Evolutionary conservation across 2,329 filamentous ascomycete species (phyloP), one percentile per base, ranked within the genome.

Genomic region (Fusarium pseudonygamai): DNA sequence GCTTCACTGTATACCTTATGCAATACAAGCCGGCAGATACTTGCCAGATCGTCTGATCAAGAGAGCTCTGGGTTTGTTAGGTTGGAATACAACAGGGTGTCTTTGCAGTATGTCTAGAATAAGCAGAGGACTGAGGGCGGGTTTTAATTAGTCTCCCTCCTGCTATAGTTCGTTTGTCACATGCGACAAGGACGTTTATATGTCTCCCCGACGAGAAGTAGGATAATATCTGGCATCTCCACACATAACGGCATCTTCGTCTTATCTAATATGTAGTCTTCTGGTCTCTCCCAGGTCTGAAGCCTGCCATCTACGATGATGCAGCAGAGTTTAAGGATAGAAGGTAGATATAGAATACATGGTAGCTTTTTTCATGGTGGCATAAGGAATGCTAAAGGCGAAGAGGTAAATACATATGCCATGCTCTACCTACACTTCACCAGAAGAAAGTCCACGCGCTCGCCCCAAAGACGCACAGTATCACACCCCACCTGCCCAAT

Each of bases 131-230:
- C 8, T 20, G 0, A 20, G 24, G 11, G 24, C 16, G 11, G 5
- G 2, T 4, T 36, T 45, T 12, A 9, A 11, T 11, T 13, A 20
- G 16, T 26, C 12, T 1, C 0, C 11, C 26, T 45, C 7, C 3
- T 13, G n/a, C 11, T 18, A 24, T 7, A 12, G 40, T 4, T 18
- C 11, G 4, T 12, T 18, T n/a, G 11, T 24, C 6, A 7, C 1
- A 43, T 16, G n/a, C 15, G 1, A 11, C 40, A 43, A 16, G 40
- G 10, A 43, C 10, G 14, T 1, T 6, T 16, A 7, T 11, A 7
- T 43, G 16, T 43, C 6, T 18, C n/a, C 0, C 15, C 5, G 0
- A 12, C 5, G 42, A 18, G 10, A 8, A 13, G 10, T 43, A 6
- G 11, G n/a, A 18, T 18, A 13, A 3, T 18, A 18, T 18, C 1